Conservation (phyloP, 225 moss, liverwort and hornwort genomes). For the Ulota crispa region DNA sequence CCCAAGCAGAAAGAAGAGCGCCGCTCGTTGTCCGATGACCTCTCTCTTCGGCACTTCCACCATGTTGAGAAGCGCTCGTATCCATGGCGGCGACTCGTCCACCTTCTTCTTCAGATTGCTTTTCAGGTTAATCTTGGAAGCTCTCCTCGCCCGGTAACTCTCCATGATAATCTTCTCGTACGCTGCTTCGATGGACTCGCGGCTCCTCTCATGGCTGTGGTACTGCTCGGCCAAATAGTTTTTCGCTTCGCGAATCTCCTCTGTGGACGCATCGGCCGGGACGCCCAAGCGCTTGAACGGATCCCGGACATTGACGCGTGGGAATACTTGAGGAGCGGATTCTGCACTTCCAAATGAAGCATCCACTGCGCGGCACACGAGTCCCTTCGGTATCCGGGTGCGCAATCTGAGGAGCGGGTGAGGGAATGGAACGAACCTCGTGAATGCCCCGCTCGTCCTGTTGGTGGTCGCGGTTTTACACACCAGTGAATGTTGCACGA, state of each 20-base stretch:
- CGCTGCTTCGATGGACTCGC: slow-evolving; percentile 82
- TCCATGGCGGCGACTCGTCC: slow-evolving; percentile 77
- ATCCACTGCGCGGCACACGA: slow-evolving; percentile 53
- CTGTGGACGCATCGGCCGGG: slow-evolving; percentile 71
- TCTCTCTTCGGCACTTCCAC: slow-evolving; percentile 74
- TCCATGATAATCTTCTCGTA: slow-evolving; percentile 98
- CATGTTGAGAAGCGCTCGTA: slow-evolving; percentile 62
- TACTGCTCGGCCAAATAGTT: slow-evolving; percentile 75
- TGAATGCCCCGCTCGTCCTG: neutral
- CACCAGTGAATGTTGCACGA: slow-evolving; percentile 4
- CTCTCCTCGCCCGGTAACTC: slow-evolving; percentile 80
- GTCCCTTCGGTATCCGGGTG: slow-evolving; percentile 17
- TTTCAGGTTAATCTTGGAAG: slow-evolving; percentile 79
- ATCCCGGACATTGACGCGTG: slow-evolving; percentile 74
- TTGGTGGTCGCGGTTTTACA: neutral
- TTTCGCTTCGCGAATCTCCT: slow-evolving; percentile 83
- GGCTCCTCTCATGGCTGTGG: slow-evolving; percentile 71
- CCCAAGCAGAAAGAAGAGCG: slow-evolving; percentile 70
- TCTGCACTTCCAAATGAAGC: slow-evolving; percentile 55
- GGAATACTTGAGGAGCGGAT: slow-evolving; percentile 56
- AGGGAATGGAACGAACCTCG: neutral
- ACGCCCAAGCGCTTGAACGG: slow-evolving; percentile 83
- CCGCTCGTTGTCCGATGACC: slow-evolving; percentile 68
- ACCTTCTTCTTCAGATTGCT: slow-evolving; percentile 84
- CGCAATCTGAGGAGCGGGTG: slow-evolving; percentile 15